Conservation (phyloP, 352 stramenopile genomes). For the Globisporangium ultimum region DNA sequence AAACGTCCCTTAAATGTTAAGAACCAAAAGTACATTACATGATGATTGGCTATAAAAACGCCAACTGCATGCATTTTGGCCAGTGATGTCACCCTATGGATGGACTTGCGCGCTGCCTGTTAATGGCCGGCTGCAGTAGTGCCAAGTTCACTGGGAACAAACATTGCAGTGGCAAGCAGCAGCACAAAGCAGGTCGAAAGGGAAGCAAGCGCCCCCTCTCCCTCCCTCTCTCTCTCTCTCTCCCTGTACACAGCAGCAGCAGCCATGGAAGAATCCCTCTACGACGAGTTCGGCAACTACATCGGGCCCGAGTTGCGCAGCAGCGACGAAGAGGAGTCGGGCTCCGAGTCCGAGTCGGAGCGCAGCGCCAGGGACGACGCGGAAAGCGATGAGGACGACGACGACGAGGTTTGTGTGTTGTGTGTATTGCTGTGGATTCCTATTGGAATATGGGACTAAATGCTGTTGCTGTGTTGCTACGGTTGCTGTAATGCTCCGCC, state of each 20-base stretch:
- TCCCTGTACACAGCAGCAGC: neutral
- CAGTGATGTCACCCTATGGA: neutral
- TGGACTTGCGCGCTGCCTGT: neutral
- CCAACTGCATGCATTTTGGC: neutral
- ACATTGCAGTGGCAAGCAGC: neutral
- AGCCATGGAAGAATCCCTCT: slow-evolving; percentile 94
- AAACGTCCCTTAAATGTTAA: neutral
- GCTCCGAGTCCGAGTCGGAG: slow-evolving; percentile 47
- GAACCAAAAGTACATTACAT: neutral
- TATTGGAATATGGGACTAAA: no score
- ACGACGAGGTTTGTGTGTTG: slow-evolving; percentile 13
- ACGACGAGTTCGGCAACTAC: slow-evolving; percentile 99
- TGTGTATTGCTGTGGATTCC: neutral
- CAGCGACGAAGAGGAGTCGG: slow-evolving; percentile 66
- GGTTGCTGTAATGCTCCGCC: neutral
- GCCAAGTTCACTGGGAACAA: no score
- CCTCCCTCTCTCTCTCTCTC: neutral
- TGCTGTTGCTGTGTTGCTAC: slow-evolving; percentile 4
- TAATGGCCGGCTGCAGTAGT: neutral
- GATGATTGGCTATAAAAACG: neutral
- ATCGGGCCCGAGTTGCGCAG: slow-evolving; percentile 96
- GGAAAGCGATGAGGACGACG: slow-evolving; percentile 45
- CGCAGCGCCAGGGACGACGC: slow-evolving; percentile 18
- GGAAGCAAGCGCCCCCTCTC: neutral
- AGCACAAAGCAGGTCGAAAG: neutral